phyloP scores from a whole-genome alignment of 2,329 filamentous ascomycete genomes.

The Dactylonectria estremocensis region DNA sequence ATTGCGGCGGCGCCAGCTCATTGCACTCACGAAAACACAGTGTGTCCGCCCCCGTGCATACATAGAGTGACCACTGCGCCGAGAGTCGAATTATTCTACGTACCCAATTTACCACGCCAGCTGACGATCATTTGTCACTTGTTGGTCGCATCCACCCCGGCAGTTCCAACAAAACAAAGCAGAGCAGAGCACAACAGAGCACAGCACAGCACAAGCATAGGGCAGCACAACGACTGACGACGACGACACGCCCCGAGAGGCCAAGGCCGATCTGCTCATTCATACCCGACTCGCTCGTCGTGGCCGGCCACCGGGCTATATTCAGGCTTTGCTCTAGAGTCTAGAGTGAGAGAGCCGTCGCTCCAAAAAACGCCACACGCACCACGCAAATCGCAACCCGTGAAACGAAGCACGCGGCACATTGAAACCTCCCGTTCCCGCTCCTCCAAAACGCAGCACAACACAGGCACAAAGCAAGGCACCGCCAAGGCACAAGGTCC shows the following conservation, averaged over 20 bases:
- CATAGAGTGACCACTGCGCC: constrained; percentile 1
- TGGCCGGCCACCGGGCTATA: constrained; percentile 43
- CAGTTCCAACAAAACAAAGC: constrained; percentile 8
- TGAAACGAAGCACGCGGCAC: constrained; percentile 10
- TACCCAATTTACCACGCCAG: constrained; percentile 14
- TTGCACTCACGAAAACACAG: constrained; percentile 13
- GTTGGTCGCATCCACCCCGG: constrained; percentile 10
- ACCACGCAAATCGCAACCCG: constrained; percentile 6
- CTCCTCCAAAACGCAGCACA: constrained; percentile 2
- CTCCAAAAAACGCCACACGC: neutral
- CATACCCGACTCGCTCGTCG: constrained; percentile 39
- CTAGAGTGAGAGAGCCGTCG: neutral
- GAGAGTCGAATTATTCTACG: constrained; percentile 10
- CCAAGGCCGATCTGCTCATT: constrained; percentile 26
- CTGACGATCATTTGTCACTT: constrained; percentile 14
- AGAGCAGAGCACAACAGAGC: constrained; percentile 3
- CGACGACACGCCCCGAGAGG: constrained; percentile 1
- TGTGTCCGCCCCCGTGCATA: constrained; percentile 3
- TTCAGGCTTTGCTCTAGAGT: constrained; percentile 25
- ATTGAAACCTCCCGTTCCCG: constrained; percentile 26
- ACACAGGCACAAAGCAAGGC: constrained; percentile 23
- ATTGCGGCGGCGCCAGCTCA: constrained; percentile 24
- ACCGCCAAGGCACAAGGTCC: constrained; percentile 25
- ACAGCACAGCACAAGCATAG: constrained; percentile 8
- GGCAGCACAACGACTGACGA: constrained; percentile 3